Base-by-base conservation (phyloP, 768 basidiomycete species). In the Boletus vinaceobasis region DNA sequence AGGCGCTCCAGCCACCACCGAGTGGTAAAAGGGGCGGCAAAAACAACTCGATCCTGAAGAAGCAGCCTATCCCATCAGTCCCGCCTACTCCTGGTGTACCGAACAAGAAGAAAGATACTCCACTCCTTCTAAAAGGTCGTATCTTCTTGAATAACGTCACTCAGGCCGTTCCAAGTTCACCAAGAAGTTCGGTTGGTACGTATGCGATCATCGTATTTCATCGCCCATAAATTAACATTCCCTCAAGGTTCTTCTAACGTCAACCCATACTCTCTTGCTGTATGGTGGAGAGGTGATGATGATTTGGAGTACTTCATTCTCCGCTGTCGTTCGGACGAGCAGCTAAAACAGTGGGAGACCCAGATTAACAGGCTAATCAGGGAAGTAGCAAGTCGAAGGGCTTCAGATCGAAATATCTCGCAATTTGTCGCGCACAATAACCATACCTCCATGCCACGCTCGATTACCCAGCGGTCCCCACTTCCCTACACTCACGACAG, bases 111-210 rank as follows among this genome's bases (percentile, higher is more conserved):
- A 88, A 87, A 71, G 87, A 76, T 62, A 88, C 90, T 0, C 87
- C 87, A 26, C 81, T 98, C 33, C 80, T 94, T 23, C 75, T 99
- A 55, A 99, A 99, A 65, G 97, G 97, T 5, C 86, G 97, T 29
- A 98, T 99, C 57, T 98, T 97, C 73, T 78, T 98, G 61, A 93
- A 94, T 60, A 99, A 98, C 64, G 93, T 98, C 48, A 94, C 92
- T 0, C 82, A 87, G 60, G 91, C 92, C 14, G 75, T 83, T 50
- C 80, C 88, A 36, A 77, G 75, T 9, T 77, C 80, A 7, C 73
- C 81, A n/a, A 78, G 81, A 61, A 77, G 76, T 48, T 81, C 81
- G 26, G 75, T 77, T 58, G 81, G 92, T 89, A 62, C 54, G 85
- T 79, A 43, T 47, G n/a, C 37, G 4, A 55, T 59, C 23, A 48